Conservation (phyloP, 768 basidiomycete species). For the Tremella fuciformis region DNA sequence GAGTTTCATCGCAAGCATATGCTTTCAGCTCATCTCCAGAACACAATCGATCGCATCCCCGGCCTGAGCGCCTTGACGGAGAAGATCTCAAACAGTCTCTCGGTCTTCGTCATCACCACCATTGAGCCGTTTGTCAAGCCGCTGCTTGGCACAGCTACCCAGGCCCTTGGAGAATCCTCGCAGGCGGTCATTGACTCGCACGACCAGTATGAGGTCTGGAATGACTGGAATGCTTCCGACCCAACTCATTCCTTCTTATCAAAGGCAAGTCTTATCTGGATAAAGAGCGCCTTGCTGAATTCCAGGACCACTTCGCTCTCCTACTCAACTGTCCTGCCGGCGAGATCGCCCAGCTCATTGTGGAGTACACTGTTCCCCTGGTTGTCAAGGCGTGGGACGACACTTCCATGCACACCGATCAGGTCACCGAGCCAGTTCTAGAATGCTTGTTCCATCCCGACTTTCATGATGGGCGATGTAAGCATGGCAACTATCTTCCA, state of each 20-base stretch:
- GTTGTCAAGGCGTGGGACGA: slow-evolving; percentile 82
- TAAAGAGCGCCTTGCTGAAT: slow-evolving; percentile 5
- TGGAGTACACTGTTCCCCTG: slow-evolving; percentile 64
- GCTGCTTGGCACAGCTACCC: slow-evolving; percentile 67
- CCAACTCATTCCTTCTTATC: slow-evolving; percentile 63
- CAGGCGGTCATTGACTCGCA: slow-evolving; percentile 73
- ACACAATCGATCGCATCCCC: slow-evolving; percentile 69
- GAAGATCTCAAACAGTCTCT: slow-evolving; percentile 70
- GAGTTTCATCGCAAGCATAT: slow-evolving; percentile 9
- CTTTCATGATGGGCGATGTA: slow-evolving; percentile 41
- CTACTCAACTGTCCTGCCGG: slow-evolving; percentile 74
- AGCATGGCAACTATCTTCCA: background rate
- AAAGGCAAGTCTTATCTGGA: too few species aligned
- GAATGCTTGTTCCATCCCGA: slow-evolving; percentile 50
- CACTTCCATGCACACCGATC: slow-evolving; percentile 39
- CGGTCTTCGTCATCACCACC: slow-evolving; percentile 73
- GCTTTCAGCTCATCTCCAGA: slow-evolving; percentile 19
- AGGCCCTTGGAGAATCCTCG: slow-evolving; percentile 63
- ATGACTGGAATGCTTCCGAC: slow-evolving; percentile 74
- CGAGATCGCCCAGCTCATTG: slow-evolving; percentile 67
- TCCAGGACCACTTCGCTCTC: slow-evolving; percentile 67
- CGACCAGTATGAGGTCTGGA: slow-evolving; percentile 85
- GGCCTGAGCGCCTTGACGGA: slow-evolving; percentile 69
- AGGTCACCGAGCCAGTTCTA: slow-evolving; percentile 46
- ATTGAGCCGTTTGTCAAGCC: slow-evolving; percentile 82